Evolutionary conservation across 2,329 filamentous ascomycete species (phyloP).

Genomic region (Paraphaeosphaeria minitans): DNA sequence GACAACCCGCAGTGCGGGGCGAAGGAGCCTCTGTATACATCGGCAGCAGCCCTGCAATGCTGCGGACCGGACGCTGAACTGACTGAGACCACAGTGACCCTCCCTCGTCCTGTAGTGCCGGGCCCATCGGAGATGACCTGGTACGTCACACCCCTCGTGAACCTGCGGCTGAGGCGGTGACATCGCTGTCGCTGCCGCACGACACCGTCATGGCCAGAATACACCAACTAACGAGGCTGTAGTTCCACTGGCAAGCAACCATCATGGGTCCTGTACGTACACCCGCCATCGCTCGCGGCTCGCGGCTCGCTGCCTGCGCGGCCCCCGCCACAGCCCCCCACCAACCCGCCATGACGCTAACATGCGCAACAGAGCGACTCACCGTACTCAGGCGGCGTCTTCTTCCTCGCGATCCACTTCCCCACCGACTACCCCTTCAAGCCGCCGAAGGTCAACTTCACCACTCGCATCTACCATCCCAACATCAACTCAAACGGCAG

Average conservation of each 20-base stretch:
- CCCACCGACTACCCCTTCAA: slow-evolving; percentile 99
- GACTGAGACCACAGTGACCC: slow-evolving; percentile 72
- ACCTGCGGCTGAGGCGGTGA: slow-evolving; percentile 37
- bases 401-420: slow-evolving; percentile 99
- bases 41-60: slow-evolving; percentile 16
- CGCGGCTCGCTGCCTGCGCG: slow-evolving; percentile 3
- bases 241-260: slow-evolving; percentile 99
- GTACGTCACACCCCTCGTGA: slow-evolving; percentile 64
- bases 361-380: slow-evolving; percentile 73
- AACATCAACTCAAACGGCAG: slow-evolving; percentile 99
- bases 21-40: slow-evolving; percentile 22
- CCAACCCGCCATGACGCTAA: slow-evolving; percentile 35
- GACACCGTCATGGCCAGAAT: slow-evolving; percentile 20
- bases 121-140: slow-evolving; percentile 95
- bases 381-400: slow-evolving; percentile 96
- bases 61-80: slow-evolving; percentile 28
- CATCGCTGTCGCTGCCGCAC: slow-evolving; percentile 22
- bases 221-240: slow-evolving; percentile 38
- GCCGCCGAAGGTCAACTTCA: slow-evolving; percentile 99
- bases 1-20: slow-evolving; percentile 44
- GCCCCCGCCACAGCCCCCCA: slow-evolving; percentile 15
- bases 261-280: slow-evolving; percentile 97
- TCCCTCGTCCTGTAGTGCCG: slow-evolving; percentile 97
- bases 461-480: slow-evolving; percentile 98
- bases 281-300: not conserved